A percentile compares a stretch with the other conserved stretches of the same genome.
Evolutionary conservation across 169 alveolate species (phyloP).

Genomic region (Eimeria mitis): DNA sequence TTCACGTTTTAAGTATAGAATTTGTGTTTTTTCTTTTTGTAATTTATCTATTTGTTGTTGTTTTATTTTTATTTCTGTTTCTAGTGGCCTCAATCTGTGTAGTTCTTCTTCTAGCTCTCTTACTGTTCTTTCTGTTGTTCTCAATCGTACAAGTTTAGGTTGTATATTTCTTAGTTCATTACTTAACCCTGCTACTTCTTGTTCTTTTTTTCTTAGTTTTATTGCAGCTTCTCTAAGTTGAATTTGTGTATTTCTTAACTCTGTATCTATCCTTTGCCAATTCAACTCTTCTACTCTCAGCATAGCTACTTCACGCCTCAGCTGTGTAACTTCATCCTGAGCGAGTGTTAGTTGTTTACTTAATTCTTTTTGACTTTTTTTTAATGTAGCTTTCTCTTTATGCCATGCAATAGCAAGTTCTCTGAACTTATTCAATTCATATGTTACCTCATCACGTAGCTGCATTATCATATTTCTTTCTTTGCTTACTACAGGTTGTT

Average conservation of each 20-base stretch:
- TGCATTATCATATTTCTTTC: not conserved
- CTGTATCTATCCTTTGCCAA: not conserved
- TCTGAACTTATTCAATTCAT: not conserved
- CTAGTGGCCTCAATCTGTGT: not conserved
- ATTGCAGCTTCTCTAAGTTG: not conserved
- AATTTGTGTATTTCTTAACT: not conserved
- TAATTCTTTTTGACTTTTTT: not conserved
- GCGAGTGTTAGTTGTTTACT: not conserved
- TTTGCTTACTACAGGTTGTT: not conserved
- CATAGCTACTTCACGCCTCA: not conserved
- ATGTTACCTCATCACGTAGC: not conserved
- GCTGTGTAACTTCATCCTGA: not conserved
- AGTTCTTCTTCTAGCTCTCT: not conserved
- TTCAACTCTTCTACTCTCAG: not conserved
- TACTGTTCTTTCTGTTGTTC: not conserved
- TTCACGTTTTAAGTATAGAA: not conserved
- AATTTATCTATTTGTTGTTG: not conserved
- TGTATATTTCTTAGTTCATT: not conserved
- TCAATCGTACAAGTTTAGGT: not conserved
- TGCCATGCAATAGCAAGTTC: not conserved
- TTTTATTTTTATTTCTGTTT: not conserved
- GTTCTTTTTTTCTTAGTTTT: not conserved
- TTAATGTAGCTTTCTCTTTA: not conserved
- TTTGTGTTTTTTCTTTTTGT: not conserved
- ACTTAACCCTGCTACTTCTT: not conserved